These are phyloP conservation scores for Amanita pseudoporphyria DNA, from an alignment of 768 basidiomycete species.

Conservation along the genomic window DNA sequence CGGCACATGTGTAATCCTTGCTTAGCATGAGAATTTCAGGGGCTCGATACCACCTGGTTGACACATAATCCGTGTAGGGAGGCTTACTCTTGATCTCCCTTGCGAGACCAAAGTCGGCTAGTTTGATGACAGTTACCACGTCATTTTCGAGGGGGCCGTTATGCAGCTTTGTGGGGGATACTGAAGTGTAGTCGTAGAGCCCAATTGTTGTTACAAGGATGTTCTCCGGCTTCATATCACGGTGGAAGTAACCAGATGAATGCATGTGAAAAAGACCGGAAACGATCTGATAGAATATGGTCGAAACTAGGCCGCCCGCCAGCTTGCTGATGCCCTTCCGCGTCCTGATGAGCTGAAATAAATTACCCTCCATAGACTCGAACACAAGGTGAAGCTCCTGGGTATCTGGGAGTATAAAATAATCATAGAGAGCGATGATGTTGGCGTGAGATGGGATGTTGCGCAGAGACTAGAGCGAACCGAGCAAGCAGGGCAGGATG, in stretches of 20 bases:
- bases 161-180: conserved; percentile 58
- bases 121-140: conserved; percentile 93
- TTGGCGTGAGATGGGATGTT: conserved; percentile 93
- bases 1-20: conserved; percentile 90
- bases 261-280: conserved; percentile 92
- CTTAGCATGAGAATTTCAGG: conserved; percentile 92
- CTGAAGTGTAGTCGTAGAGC: conserved; percentile 79
- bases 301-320: conserved; percentile 93
- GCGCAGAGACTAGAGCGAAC: conserved; percentile 68
- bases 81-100: conserved; percentile 80
- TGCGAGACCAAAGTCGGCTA: conserved; percentile 97
- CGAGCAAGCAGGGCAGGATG: background rate
- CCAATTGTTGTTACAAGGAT: conserved; percentile 97
- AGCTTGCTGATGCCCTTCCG: conserved; percentile 82
- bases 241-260: conserved; percentile 89
- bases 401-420: conserved; percentile 91
- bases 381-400: conserved; percentile 99
- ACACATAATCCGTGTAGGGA: conserved; percentile 98
- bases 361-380: conserved; percentile 99
- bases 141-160: conserved; percentile 76
- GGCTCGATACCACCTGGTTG: conserved; percentile 99
- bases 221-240: conserved; percentile 99
- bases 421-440: conserved; percentile 98
- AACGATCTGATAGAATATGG: conserved; percentile 89
- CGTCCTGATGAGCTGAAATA: conserved; percentile 97